Evolutionary conservation across 345 rosid species (phyloP).

Genomic region (Lepidium didymum): DNA sequence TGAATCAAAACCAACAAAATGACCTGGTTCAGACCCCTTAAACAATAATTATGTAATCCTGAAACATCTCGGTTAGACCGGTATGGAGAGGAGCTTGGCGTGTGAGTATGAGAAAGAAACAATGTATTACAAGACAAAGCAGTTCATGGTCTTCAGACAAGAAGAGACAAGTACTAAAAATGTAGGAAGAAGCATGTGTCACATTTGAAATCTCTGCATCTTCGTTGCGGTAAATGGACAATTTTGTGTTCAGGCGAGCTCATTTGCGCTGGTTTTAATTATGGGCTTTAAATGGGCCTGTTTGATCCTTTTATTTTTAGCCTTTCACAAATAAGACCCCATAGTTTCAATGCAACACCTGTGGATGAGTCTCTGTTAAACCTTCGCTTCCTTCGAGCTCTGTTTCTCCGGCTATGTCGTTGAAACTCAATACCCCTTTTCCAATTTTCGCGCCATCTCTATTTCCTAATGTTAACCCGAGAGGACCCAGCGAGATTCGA

Average conservation of each 20-base stretch:
- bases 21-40: too few relatives aligned
- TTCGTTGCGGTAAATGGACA: neutral
- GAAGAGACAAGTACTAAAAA: neutral
- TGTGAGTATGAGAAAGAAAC: neutral
- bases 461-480: constrained; percentile 18
- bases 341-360: neutral
- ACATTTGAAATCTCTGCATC: neutral
- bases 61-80: too few relatives aligned
- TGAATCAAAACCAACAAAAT: too few relatives aligned
- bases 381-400: constrained; percentile 4
- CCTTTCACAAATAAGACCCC: constrained; percentile 11
- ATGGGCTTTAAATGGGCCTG: neutral
- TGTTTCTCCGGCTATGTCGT: constrained; percentile 42
- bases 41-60: too few relatives aligned
- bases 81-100: neutral
- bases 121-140: neutral
- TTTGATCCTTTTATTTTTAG: neutral
- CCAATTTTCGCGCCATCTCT: constrained; percentile 54
- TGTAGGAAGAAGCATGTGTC: neutral
- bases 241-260: neutral
- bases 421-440: constrained; percentile 51
- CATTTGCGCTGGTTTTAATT: neutral
- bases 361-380: constrained; percentile 20
- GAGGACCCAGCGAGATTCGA: constrained; percentile 42
- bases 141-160: neutral